Base-by-base conservation (phyloP, 495 filamentous ascomycete genomes). In the Xylaria curta region DNA sequence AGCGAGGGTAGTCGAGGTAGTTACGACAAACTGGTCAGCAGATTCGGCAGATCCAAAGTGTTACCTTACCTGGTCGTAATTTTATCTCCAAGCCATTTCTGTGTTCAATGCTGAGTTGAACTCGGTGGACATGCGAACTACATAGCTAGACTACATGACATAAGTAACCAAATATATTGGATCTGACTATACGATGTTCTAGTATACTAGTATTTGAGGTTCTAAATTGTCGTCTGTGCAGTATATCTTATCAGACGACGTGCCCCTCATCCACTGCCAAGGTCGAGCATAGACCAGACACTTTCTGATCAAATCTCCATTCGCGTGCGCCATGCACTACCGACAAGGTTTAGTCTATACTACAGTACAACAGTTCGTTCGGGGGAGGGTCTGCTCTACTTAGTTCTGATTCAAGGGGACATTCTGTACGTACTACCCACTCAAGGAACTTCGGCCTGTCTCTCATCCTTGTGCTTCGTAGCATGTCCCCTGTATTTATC, bases 341-440 rank as follows among this genome's bases (percentile, higher is more conserved):
- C 53, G 10, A 28, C 51, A 56, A 56, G 53, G 53, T 56, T 56
- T 56, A 31, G 53, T 56, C 53, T 17, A 56, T 28, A n/a, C n/a
- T n/a, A n/a, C n/a, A n/a, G n/a, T n/a, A 31, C 28, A 31, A 31
- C 36, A 54, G 15, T 26, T 17, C 51, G 51, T 56, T 56, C 53
- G 53, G 53, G 53, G 53, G 24, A 17, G 53, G 53, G 21, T 53
- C 26, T 13, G 53, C 26, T 56, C 31, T 59, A n/a, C n/a, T n/a
- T n/a, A 59, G 9, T 26, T 24, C 49, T 49, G 46, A 49, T 49
- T 10, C 7, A n/a, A n/a, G 13, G 46, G 17, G 17, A 49, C 17
- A n/a, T 8, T 2, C 21, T 54, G 47, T 51, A 51, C 47, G 19
- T 47, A 31, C 28, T 31, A 19, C 17, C 21, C 24, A 12, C 49